Base-by-base conservation (phyloP, 2,329 filamentous ascomycete genomes). In the Cladophialophora bantiana region DNA sequence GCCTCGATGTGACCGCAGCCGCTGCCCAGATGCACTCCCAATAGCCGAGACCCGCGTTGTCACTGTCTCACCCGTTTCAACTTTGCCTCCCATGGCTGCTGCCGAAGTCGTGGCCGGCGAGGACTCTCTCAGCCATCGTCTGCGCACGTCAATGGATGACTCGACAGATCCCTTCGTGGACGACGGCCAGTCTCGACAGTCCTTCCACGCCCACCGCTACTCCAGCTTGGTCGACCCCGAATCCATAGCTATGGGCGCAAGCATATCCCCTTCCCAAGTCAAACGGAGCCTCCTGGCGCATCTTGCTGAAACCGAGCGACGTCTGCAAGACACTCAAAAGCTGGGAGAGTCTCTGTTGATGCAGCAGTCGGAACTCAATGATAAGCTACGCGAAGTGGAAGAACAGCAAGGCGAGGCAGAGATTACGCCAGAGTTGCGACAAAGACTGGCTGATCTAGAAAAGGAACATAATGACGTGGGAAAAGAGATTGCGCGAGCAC, bases 391-490 rank as follows among this genome's bases (percentile, higher is more conserved):
- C 73, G 93, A 98, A 75, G 89, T 99, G 2, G 92, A 96, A 73
- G 88, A 89, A 75, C 83, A 92, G 67, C 85, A 93, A 74, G 84
- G 86, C 53, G 91, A 95, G 72, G 88, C 87, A 31, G 91, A 97
- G 69, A 88, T 98, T 59, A 89, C 90, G 0, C 88, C 91, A 3
- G 94, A 97, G 71, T 82, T 99, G 74, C 91, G 91, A 67, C 86
- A 90, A 74, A 93, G 91, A 79, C 85, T 99, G 61, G 85, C 88
- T 13, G 93, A 96, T 70, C 88, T 99, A 67, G 95, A 99, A 78
- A 92, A 88, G 78, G 95, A 99, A 75, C 98, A 96, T 81, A 94
- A 96, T 77, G 94, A 97, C 76, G 89, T 98, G 55, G 93, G 94
- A 12, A 86, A 90, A 69, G 94, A 98, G 77, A 95, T 91, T 56